Conservation (phyloP, 257 asterid species). For the Rehmannia glutinosa region DNA sequence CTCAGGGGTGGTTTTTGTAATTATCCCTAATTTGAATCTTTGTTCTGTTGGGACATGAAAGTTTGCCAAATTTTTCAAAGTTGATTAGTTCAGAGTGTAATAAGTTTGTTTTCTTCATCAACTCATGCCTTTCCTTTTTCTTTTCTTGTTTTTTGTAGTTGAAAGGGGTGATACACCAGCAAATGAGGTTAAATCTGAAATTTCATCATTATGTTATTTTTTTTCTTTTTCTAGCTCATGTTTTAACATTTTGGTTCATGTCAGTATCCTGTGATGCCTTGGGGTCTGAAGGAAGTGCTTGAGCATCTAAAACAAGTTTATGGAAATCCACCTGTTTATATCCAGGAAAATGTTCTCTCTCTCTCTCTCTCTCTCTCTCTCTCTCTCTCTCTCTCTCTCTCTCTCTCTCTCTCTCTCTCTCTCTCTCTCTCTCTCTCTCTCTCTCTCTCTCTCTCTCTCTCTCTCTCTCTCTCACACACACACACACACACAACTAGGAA, state of each 20-base stretch:
- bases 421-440: no score
- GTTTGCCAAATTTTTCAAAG: neutral
- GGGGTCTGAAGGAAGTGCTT: slow-evolving; percentile 35
- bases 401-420: no score
- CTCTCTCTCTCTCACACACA: neutral
- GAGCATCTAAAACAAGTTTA: slow-evolving; percentile 39
- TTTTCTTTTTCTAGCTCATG: neutral
- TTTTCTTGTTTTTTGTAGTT: neutral
- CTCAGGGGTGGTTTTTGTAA: no score
- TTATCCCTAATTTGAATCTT: no score
- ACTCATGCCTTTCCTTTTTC: neutral
- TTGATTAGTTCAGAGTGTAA: neutral
- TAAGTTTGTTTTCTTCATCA: neutral
- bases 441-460: neutral
- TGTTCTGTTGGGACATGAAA: no score
- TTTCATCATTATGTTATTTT: neutral
- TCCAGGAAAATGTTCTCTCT: slow-evolving; percentile 51
- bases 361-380: slow-evolving; percentile 4
- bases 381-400: neutral
- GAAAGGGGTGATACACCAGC: neutral
- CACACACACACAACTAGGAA: neutral
- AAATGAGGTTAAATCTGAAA: slow-evolving; percentile 12
- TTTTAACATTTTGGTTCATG: slow-evolving; percentile 2
- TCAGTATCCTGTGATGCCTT: slow-evolving; percentile 29
- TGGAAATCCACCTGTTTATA: slow-evolving; percentile 49